Base-by-base conservation (phyloP, 2,329 filamentous ascomycete species). In the Neopestalotiopsis sp. region DNA sequence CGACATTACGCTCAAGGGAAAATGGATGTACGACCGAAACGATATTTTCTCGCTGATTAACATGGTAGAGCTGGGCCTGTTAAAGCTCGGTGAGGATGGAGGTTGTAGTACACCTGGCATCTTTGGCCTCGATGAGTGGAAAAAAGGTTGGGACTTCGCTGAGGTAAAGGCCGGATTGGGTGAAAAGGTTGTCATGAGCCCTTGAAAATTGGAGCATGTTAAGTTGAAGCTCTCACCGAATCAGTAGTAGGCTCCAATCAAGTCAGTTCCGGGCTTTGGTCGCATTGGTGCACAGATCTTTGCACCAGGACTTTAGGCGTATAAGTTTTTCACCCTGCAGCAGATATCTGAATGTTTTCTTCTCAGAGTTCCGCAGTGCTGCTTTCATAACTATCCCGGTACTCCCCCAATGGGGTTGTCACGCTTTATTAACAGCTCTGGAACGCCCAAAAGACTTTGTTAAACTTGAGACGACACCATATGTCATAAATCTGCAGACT, bases 1-100 rank as follows among this genome's bases (percentile, higher is more conserved):
- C 38, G 76, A 81, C 69, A 68, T 84, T 13, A 74, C 67, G 1
- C 71, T 85, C 17, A 75, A 76, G 40, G 82, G 83, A 0, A 79
- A 80, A 59, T 81, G 77, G 73, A 85, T 85, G 82, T 85, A 83
- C 73, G 76, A 77, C 28, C 66, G 77, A 9, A 73, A 78, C n/a
- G 78, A 82, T 67, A 76, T 81, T 1, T 61, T 71, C 14, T 73
- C 74, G 28, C 65, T 85, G 1, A 76, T 84, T 24, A 83, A 80
- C 70, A 72, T 84, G 74, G 72, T 81, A 6, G 80, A 82, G 57
- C 65, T 71, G 24, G 73, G 73, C 24, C 20, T 65, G 5, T 66
- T 82, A 64, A 76, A 76, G 61, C 67, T 81, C 7, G 77, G 77
- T 0, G 68, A 73, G 63, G 68, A 65, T 5, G 77, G 66, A 13